Evolutionary conservation across 2,329 filamentous ascomycete genomes (phyloP), one percentile per base, ranked within the genome.

Genomic region (Dothiorella sarmentorum): DNA sequence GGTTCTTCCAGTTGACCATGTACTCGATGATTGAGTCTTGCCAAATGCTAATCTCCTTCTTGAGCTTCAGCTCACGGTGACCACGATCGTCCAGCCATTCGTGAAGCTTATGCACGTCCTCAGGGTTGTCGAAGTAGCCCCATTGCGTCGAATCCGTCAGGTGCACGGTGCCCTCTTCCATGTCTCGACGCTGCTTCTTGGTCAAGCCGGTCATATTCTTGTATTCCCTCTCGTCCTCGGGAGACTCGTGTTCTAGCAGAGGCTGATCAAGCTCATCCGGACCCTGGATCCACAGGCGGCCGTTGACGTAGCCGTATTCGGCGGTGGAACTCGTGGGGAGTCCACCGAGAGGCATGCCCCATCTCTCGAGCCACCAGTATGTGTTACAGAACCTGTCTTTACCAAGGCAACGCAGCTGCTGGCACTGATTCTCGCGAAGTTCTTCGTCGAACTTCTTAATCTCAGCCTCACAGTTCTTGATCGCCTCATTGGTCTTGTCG

Each of bases 331-430:
- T 96, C 63, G 83, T 85, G 0, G 92, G 92, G 58, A 97, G 80
- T 4, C 94, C 94, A 29, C 83, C 91, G 68, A 93, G 96, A 0
- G 94, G 94, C 92, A 97, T 97, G 22, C 92, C 94, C 68, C 97
- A 99, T 62, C 93, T 88, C 75, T 99, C 94, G 72, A 97, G 97
- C 93, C 94, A 99, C 79, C 95, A 97, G 75, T 97, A 99, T 56
- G 93, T 85, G 74, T 99, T 97, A 86, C 93, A 96, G 79, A 96
- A 99, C 43, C 94, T 86, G 74, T 99, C 94, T 71, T 94, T 93
- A 61, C 94, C 94, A 24, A 99, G 80, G 17, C 93, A 86, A 62
- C 90, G 87, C 17, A 92, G 96, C 62, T 94, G 87, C 33, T 92
- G 90, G 67, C 93, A 96, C 73, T 97, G 90, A 38, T 92, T 91